Conservation (phyloP, 1,284 basidiomycete species). For the Microbotryomycetes sp. region DNA sequence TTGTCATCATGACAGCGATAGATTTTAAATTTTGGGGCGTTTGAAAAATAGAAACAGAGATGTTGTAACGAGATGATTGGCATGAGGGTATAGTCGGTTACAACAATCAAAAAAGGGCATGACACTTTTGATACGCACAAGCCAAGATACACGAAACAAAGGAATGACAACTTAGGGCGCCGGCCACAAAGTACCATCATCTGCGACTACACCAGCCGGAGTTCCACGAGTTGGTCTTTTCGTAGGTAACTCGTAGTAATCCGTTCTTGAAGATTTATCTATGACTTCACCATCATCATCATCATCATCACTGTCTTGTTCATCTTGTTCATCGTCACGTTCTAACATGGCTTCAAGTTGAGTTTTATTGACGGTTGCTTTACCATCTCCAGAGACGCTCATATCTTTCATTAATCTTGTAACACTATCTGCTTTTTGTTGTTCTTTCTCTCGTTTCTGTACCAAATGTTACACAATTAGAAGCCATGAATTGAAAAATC, state of each 20-base stretch:
- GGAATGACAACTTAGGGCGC: conserved; percentile 7
- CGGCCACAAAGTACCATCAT: conserved; percentile 30
- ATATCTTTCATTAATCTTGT: conserved; percentile 80
- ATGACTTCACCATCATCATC: conserved; percentile 47
- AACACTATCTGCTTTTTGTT: conserved; percentile 56
- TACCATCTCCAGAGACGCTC: conserved; percentile 46
- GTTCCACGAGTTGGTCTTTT: conserved; percentile 10
- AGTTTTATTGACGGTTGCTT: conserved; percentile 42
- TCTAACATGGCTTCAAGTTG: conserved; percentile 49
- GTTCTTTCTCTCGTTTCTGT: conserved; percentile 57
- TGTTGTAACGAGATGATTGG: neutral
- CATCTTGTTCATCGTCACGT: conserved; percentile 57
- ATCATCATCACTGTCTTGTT: conserved; percentile 42
- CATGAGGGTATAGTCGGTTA: neutral
- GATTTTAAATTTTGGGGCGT: neutral
- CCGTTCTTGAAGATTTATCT: conserved; percentile 36
- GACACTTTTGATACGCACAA: neutral
- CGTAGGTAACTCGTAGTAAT: conserved; percentile 27
- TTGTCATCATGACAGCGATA: neutral
- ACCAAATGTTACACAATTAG: conserved; percentile 36
- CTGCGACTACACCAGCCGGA: conserved; percentile 1
- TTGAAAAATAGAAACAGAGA: neutral
- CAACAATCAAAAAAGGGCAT: neutral
- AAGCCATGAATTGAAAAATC: conserved; percentile 41
- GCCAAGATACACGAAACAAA: neutral